phyloP scores from a whole-genome alignment of 306 rosid genomes.

The Canavalia gladiata region DNA sequence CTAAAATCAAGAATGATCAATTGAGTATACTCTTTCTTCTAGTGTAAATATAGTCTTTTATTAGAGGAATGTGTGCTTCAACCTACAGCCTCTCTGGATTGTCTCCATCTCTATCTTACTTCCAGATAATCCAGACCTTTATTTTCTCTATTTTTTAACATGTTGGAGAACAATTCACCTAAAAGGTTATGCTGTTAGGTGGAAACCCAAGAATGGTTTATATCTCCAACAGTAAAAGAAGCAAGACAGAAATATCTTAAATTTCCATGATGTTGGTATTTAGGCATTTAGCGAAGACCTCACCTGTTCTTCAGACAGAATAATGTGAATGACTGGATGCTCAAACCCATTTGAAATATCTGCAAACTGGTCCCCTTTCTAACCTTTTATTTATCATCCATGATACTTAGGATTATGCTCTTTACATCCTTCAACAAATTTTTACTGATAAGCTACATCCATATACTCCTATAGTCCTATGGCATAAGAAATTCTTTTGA shows the following conservation, averaged over 20 bases:
- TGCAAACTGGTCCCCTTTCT: not conserved
- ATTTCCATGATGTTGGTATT: constrained; percentile 8
- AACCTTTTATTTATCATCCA: not conserved
- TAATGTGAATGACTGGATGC: not conserved
- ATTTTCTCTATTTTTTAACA: not conserved
- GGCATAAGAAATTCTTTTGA: not conserved
- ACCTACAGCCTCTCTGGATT: not conserved
- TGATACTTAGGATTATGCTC: not conserved
- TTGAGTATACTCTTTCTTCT: not conserved
- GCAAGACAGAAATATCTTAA: constrained; percentile 9
- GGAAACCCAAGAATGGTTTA: not conserved
- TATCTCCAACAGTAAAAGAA: constrained; percentile 4
- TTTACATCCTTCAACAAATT: constrained; percentile 28
- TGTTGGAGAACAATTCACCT: not conserved
- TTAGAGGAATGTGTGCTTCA: not conserved
- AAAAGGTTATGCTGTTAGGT: not conserved
- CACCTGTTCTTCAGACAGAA: not conserved
- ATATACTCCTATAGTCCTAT: not conserved
- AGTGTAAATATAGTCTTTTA: not conserved
- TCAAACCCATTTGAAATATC: not conserved
- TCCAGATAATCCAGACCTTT: not conserved
- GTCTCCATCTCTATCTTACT: not conserved
- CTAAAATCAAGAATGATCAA: not conserved
- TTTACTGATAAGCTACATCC: not conserved
- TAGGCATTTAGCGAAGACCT: not conserved